Base-by-base conservation (phyloP, 2,329 filamentous ascomycete species). In the Eutypa lata region DNA sequence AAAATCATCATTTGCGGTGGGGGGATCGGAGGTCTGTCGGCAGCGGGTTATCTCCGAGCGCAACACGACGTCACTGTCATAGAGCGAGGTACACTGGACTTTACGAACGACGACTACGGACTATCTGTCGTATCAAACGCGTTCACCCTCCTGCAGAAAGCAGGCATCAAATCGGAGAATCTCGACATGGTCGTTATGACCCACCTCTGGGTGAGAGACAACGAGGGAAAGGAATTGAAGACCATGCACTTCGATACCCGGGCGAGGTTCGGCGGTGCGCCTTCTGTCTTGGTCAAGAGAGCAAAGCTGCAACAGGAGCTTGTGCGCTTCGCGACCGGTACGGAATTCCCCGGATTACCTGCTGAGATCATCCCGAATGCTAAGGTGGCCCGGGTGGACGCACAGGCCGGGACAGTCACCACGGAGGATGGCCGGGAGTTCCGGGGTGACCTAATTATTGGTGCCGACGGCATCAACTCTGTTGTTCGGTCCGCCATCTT, bases 391-490 rank as follows among this genome's bases (percentile, higher is more conserved):
- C 44, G 51, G 35, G 60, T 64, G 26, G 59, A 64, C 35, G 35
- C 52, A 5, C 46, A 45, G 22, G 58, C 57, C 10, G 58, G 61
- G 7, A 58, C 56, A 28, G 53, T 62, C 21, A 57, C 57, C 42
- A 57, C 57, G 2, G 53, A 57, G n/a, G 56, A 62, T 35, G 62
- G 56, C 26, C 53, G 38, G 24, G 44, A 51, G 21, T 58, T 56
- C 37, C 50, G 59, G 38, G 60, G 56, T 18, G 60, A 63, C 48
- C 31, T 65, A 11, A 59, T 65, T 16, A 40, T 65, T 35, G 61
- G 61, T 1, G 61, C 62, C 18, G 61, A 65, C 35, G 61, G 61
- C n/a, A 63, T 65, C 38, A 49, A 63, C 33, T 61, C 59, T 2
- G 33, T 56, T 2, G 61, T 50, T 44, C 50, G 61, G 35, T 48